Conservation (phyloP, 2,329 filamentous ascomycete genomes). For the Aspergillus carbonarius region DNA sequence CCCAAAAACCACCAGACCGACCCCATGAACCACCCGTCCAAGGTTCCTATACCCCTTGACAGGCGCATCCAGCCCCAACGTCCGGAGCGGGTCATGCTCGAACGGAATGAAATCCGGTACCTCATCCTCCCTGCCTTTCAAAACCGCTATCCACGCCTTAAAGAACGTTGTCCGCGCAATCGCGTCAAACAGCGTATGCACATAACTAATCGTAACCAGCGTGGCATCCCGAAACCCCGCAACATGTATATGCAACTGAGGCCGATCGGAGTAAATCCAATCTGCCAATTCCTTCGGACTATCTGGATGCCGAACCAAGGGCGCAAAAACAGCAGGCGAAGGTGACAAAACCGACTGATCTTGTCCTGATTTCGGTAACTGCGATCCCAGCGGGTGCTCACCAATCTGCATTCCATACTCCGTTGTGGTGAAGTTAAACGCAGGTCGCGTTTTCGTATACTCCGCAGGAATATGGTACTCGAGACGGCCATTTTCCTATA, state of each 20-base stretch:
- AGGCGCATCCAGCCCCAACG: constrained; percentile 17
- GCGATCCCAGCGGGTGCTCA: constrained; percentile 43
- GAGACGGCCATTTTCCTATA: constrained; percentile 28
- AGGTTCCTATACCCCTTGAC: neutral
- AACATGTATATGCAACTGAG: constrained; percentile 51
- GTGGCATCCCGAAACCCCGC: constrained; percentile 53
- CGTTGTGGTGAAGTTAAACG: constrained; percentile 43
- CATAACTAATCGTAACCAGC: constrained; percentile 47
- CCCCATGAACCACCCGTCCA: constrained; percentile 2
- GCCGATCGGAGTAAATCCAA: constrained; percentile 44
- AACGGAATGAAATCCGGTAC: constrained; percentile 40
- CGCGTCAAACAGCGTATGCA: constrained; percentile 52
- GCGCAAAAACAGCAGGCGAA: neutral
- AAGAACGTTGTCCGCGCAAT: constrained; percentile 47
- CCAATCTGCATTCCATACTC: constrained; percentile 37
- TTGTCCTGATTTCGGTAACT: constrained; percentile 1
- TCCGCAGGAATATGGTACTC: constrained; percentile 45
- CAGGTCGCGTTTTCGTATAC: constrained; percentile 41
- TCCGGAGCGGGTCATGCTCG: constrained; percentile 38
- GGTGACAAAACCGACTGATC: constrained; percentile 2
- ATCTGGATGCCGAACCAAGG: constrained; percentile 16
- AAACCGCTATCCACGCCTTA: constrained; percentile 47
- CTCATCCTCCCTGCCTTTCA: constrained; percentile 45
- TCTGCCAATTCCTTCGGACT: constrained; percentile 42
- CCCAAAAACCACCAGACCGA: constrained; percentile 25